Conservation (phyloP, 306 rosid genomes). For the Biancaea sappan region DNA sequence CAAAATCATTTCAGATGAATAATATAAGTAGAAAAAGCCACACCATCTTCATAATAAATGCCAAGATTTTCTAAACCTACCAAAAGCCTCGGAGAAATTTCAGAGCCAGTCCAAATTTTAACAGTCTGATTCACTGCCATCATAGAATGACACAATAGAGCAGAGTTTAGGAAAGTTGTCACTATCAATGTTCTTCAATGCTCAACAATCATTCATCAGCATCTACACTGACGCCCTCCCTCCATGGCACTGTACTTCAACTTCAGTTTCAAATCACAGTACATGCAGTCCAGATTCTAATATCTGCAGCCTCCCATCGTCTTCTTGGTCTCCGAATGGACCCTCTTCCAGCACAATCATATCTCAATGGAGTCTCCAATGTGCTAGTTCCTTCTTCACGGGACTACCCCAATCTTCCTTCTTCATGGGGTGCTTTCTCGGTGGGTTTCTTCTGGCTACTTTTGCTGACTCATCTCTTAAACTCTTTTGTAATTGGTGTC, state of each 20-base stretch:
- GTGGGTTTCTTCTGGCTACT: conserved; percentile 40
- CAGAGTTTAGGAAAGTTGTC: background rate
- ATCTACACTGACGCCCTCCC: conserved; percentile 49
- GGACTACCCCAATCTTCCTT: conserved; percentile 44
- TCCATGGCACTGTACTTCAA: background rate
- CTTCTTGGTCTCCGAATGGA: conserved; percentile 48
- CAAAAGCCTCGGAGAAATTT: no score
- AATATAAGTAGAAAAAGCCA: no score
- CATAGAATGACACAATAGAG: background rate
- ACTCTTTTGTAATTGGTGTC: conserved; percentile 33
- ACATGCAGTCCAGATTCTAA: conserved; percentile 17
- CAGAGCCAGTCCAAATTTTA: no score
- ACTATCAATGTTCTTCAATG: conserved; percentile 42
- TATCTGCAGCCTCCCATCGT: conserved; percentile 40
- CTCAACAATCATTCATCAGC: conserved; percentile 51
- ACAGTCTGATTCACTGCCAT: background rate
- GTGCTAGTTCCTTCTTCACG: conserved; percentile 37
- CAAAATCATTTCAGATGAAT: no score
- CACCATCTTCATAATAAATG: no score
- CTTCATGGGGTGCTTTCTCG: conserved; percentile 38
- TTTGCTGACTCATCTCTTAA: conserved; percentile 44
- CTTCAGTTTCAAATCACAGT: background rate
- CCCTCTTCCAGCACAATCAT: conserved; percentile 35
- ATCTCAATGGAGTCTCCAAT: conserved; percentile 49
- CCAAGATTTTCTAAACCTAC: no score